Evolutionary conservation across 75 land plant genomes (phyloP).

Genomic region (Larix kaempferi): DNA sequence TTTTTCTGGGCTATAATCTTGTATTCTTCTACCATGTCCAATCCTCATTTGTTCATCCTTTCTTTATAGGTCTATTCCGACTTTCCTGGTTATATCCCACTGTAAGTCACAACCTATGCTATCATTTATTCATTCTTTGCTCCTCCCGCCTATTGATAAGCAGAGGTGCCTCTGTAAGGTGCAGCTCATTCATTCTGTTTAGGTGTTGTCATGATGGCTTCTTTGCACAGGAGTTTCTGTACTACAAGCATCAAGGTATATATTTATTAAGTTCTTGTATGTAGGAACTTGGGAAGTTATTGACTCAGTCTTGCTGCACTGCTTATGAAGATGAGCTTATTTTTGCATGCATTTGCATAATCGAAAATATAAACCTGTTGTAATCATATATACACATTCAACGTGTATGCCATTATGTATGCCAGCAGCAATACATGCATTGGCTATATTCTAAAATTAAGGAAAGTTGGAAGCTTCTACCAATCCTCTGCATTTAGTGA

Average conservation of each 20-base stretch:
- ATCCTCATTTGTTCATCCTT: neutral
- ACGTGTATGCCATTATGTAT: neutral
- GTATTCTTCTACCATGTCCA: neutral
- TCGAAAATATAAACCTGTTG: too few species aligned
- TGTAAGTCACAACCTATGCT: neutral
- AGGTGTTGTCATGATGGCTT: too few species aligned
- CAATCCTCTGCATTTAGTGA: neutral
- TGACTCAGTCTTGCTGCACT: neutral
- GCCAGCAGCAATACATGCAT: neutral
- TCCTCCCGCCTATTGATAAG: neutral
- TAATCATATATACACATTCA: too few species aligned
- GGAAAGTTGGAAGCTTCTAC: neutral
- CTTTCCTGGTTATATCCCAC: neutral
- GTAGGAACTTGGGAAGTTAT: neutral
- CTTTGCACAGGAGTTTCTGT: neutral
- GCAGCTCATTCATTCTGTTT: neutral
- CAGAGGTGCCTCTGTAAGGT: neutral
- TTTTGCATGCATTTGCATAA: neutral
- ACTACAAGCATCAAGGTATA: neutral
- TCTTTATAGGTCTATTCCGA: neutral
- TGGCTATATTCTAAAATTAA: neutral
- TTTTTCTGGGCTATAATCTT: neutral
- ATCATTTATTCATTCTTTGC: constrained; percentile 1
- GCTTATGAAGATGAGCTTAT: neutral
- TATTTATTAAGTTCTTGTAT: neutral